Conservation (phyloP, 495 filamentous ascomycete genomes). For the Penicillium turbatum region DNA sequence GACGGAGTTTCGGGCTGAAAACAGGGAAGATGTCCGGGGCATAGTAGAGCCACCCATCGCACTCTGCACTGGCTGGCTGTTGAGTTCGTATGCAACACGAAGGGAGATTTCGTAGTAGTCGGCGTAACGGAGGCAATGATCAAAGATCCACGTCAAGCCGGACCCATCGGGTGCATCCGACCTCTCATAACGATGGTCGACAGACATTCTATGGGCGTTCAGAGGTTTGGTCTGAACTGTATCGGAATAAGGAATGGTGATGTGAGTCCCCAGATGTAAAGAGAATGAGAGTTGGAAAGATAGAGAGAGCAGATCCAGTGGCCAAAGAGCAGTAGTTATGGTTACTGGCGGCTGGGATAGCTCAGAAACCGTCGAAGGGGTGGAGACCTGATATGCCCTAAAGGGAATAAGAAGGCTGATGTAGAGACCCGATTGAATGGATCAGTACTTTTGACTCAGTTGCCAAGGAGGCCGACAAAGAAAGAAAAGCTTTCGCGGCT, state of each 20-base stretch:
- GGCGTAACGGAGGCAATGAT: slow-evolving; percentile 64
- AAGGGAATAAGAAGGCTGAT: not conserved
- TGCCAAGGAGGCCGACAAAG: not conserved
- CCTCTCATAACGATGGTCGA: slow-evolving; percentile 2
- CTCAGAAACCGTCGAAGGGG: slow-evolving; percentile 1
- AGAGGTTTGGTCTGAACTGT: not conserved
- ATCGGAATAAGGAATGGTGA: not conserved
- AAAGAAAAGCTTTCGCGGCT: slow-evolving; percentile 7
- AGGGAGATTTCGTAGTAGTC: slow-evolving; percentile 67
- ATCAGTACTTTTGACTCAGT: slow-evolving; percentile 12
- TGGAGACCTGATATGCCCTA: slow-evolving; percentile 1
- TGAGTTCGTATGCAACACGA: slow-evolving; percentile 70
- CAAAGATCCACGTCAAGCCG: slow-evolving; percentile 57
- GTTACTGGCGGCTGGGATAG: slow-evolving; percentile 5
- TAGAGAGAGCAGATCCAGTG: not conserved
- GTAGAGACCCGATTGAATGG: slow-evolving; percentile 1
- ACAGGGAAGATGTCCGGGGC: slow-evolving; percentile 30
- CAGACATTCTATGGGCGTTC: slow-evolving; percentile 23
- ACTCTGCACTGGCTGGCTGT: slow-evolving; percentile 52
- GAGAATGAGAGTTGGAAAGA: not conserved
- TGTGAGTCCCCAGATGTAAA: not conserved
- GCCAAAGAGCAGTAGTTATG: slow-evolving; percentile 5
- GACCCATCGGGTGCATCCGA: slow-evolving; percentile 38
- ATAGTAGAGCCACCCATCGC: slow-evolving; percentile 27
- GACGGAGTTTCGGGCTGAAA: not conserved